These are phyloP conservation scores for Dentipellis sp. DNA, from an alignment of 768 basidiomycete species.

Conservation along the genomic window DNA sequence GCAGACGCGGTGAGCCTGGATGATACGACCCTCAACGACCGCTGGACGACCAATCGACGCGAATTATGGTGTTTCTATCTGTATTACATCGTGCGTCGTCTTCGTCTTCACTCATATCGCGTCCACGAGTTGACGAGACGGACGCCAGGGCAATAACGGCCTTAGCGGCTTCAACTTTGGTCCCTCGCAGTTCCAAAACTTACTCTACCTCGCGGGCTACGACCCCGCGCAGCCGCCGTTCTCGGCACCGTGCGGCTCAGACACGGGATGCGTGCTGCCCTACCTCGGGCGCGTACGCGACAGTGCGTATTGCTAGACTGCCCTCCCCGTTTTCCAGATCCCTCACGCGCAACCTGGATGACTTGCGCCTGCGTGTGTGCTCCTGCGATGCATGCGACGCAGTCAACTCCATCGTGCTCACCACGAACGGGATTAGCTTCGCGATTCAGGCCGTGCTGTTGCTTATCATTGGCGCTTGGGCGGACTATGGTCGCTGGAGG, in stretches of 20 bases:
- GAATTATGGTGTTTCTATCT: constrained; percentile 51
- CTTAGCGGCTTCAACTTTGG: constrained; percentile 65
- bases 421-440: constrained; percentile 75
- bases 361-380: not conserved
- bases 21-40: not conserved
- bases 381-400: not conserved
- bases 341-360: not conserved
- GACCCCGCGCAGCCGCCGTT: constrained; percentile 54
- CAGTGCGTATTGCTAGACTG: constrained; percentile 29
- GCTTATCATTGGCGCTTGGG: constrained; percentile 65
- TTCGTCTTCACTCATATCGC: not conserved
- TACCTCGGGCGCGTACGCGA: constrained; percentile 54
- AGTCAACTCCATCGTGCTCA: constrained; percentile 73
- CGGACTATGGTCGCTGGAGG: constrained; percentile 80
- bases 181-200: constrained; percentile 67
- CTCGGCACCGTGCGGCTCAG: constrained; percentile 35
- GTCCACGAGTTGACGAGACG: too few species aligned
- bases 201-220: constrained; percentile 65
- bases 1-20: not conserved
- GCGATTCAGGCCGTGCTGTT: constrained; percentile 64
- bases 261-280: constrained; percentile 52
- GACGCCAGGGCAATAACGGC: constrained; percentile 50
- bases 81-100: constrained; percentile 37
- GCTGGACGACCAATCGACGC: constrained; percentile 14
- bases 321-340: not conserved